phyloP scores from a whole-genome alignment of 2,329 filamentous ascomycete species.

The Neopestalotiopsis clavispora region DNA sequence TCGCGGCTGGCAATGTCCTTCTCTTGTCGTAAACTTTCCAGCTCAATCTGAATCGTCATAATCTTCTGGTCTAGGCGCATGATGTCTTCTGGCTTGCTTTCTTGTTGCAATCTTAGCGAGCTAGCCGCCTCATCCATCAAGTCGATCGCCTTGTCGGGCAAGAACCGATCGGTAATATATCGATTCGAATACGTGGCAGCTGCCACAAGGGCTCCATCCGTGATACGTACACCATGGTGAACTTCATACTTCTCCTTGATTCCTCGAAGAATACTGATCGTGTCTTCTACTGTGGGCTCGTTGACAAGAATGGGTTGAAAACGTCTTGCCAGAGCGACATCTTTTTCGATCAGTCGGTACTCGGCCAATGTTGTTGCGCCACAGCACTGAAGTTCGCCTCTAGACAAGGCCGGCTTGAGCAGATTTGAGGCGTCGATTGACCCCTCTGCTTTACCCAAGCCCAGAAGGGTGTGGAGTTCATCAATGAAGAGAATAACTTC shows the following conservation, averaged over 20 bases:
- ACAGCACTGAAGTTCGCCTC: conserved; percentile 93
- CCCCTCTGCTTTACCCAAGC: conserved; percentile 92
- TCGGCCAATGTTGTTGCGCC: conserved; percentile 93
- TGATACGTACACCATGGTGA: conserved; percentile 94
- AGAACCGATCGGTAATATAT: conserved; percentile 94
- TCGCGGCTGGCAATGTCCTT: conserved; percentile 89
- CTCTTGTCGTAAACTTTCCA: conserved; percentile 86
- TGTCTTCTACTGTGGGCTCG: conserved; percentile 89
- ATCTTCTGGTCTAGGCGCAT: conserved; percentile 47
- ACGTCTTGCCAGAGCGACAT: conserved; percentile 86
- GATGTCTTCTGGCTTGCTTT: conserved; percentile 95
- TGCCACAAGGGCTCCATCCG: conserved; percentile 87
- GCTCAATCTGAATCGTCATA: conserved; percentile 22
- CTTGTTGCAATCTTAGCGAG: conserved; percentile 87
- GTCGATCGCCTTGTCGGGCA: conserved; percentile 97
- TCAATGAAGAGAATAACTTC: conserved; percentile 95
- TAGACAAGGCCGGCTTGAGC: conserved; percentile 88
- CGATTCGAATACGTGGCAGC: conserved; percentile 92
- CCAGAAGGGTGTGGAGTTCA: conserved; percentile 88
- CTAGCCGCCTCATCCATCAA: conserved; percentile 95
- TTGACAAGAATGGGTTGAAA: conserved; percentile 96
- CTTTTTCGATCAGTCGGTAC: conserved; percentile 93
- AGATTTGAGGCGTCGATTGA: conserved; percentile 96
- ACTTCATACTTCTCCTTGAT: conserved; percentile 99
- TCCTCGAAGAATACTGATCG: conserved; percentile 91